Conservation (phyloP, 306 rosid genomes). For the Potentilla sterilis region DNA sequence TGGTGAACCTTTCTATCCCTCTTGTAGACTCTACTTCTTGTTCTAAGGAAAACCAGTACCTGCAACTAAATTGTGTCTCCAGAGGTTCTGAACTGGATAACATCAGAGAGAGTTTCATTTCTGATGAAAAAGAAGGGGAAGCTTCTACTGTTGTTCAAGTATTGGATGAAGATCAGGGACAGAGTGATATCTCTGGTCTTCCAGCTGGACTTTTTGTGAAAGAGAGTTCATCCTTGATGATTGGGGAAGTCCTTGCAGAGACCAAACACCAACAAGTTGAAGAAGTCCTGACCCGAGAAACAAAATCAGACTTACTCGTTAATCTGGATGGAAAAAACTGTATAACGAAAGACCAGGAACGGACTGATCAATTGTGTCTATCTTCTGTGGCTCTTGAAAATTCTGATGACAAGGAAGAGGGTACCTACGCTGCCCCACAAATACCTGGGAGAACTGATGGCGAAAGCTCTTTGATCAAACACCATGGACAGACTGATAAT, state of each 20-base stretch:
- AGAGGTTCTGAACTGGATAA: conserved; percentile 25
- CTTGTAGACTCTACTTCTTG: conserved; percentile 19
- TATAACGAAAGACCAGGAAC: conserved; percentile 12
- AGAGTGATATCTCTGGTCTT: conserved; percentile 22
- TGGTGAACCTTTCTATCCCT: conserved; percentile 22
- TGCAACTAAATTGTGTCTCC: conserved; percentile 22
- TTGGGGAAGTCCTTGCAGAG: conserved; percentile 20
- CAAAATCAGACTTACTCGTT: neutral
- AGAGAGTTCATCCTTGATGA: conserved; percentile 7
- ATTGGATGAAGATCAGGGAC: conserved; percentile 14
- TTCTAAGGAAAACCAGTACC: conserved; percentile 14
- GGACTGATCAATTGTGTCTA: conserved; percentile 22
- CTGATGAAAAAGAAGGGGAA: conserved; percentile 2
- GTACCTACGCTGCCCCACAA: conserved; percentile 10
- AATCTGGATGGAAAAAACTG: conserved; percentile 15
- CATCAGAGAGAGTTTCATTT: neutral
- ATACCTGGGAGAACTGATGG: conserved; percentile 22
- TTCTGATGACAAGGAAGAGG: neutral
- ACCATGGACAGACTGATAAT: conserved; percentile 30
- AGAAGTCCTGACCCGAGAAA: neutral
- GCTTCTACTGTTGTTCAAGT: conserved; percentile 13
- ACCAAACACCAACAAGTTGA: conserved; percentile 17
- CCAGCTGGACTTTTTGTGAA: neutral
- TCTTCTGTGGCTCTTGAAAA: neutral
- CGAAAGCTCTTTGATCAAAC: conserved; percentile 13